Base-by-base conservation (phyloP, 2,329 filamentous ascomycete species). In the Phaeosphaeriaceae sp. region DNA sequence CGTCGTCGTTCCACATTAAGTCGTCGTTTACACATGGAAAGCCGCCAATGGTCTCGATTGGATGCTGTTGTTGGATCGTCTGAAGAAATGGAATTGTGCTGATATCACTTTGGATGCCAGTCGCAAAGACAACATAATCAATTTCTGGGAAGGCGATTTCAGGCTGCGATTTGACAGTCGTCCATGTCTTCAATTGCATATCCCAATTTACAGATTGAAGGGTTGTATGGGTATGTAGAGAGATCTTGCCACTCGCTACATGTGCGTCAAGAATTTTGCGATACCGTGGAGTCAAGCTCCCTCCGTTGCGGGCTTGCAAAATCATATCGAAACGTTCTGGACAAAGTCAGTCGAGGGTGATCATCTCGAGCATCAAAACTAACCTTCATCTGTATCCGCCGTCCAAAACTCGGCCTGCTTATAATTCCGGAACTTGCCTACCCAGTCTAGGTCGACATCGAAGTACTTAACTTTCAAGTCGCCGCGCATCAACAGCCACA, bases 391-490 rank as follows among this genome's bases (percentile, higher is more conserved):
- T 5, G 82, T 83, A 59, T 92, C 88, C 3, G 88, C 87, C 6
- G 83, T 84, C 87, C 88, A 92, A 70, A 92, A 94, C 0, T 81
- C 80, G 0, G 89, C 86, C 66, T 92, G 88, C 58, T 89, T 85
- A 45, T 85, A 82, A 67, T 93, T 93, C 47, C 87, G 85, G 70
- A 89, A 93, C 67, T 93, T 93, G 8, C 87, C 88, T 71, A 93
- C 88, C 90, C 90, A 94, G 39, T 83, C 81, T 1, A 93, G 78
- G 48, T 86, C 83, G 18, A 93, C 81, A 60, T 93, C 90, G 57
- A 93, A 93, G 50, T 87, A 86, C 71, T 93, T 93, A 41, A 90
- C 80, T 58, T 81, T 82, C 56, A 76, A 75, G 66, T 58, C 76
- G 42, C 80, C 77, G 26, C 90, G 81, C 81, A 92, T 86, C 20